These are phyloP conservation scores for Lachnellula cervina DNA, from an alignment of 2,329 filamentous ascomycete genomes.

Conservation along the genomic window DNA sequence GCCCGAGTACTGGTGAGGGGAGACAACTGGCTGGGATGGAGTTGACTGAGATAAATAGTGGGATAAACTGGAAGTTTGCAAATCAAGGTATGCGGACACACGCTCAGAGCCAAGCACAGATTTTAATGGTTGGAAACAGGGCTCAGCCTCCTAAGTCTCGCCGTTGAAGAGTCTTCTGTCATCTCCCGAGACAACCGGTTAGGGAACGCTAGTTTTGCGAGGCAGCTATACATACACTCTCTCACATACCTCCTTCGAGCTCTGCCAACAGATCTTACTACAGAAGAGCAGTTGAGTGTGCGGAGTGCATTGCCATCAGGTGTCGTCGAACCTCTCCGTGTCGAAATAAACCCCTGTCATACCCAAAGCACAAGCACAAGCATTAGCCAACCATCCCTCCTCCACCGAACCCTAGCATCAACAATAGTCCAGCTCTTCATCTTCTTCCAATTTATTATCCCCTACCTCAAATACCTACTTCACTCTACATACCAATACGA, in stretches of 20 bases:
- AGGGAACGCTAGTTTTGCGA: slow-evolving; percentile 43
- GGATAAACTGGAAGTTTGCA: slow-evolving; percentile 48
- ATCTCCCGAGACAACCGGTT: slow-evolving; percentile 28
- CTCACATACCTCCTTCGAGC: slow-evolving; percentile 60
- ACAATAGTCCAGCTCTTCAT: slow-evolving; percentile 55
- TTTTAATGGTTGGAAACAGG: slow-evolving; percentile 31
- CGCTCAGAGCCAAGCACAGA: neutral
- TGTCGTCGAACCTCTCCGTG: slow-evolving; percentile 20
- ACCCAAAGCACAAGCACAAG: slow-evolving; percentile 2
- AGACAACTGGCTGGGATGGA: slow-evolving; percentile 6
- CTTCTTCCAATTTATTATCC: slow-evolving; percentile 54
- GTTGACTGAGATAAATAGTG: slow-evolving; percentile 28
- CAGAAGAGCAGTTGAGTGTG: slow-evolving; percentile 49
- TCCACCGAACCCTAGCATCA: slow-evolving; percentile 55
- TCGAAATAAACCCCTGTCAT: slow-evolving; percentile 7
- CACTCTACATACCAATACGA: slow-evolving; percentile 57
- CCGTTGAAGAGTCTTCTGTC: slow-evolving; percentile 40
- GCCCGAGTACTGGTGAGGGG: neutral
- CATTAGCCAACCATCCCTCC: slow-evolving; percentile 40
- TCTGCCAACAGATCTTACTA: slow-evolving; percentile 52
- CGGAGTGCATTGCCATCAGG: slow-evolving; percentile 44
- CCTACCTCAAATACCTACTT: slow-evolving; percentile 53
- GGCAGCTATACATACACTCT: slow-evolving; percentile 60
- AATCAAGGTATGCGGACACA: slow-evolving; percentile 39
- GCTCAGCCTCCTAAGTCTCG: slow-evolving; percentile 41